phyloP scores from a whole-genome alignment of 1,284 basidiomycete genomes.

The Heterobasidion occidentale region DNA sequence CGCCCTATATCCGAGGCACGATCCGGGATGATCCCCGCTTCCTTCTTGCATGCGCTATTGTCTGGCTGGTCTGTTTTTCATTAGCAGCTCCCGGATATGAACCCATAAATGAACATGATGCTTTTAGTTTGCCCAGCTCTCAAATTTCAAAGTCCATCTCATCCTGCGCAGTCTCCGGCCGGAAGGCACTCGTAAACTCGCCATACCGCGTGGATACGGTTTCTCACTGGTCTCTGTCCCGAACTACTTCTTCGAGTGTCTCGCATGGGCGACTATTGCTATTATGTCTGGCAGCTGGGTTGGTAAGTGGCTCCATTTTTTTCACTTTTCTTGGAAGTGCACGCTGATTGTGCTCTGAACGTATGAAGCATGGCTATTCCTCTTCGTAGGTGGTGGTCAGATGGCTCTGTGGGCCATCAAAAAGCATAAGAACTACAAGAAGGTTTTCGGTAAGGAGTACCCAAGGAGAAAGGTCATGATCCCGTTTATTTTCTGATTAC shows the following conservation, averaged over 20 bases:
- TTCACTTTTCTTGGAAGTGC: not conserved
- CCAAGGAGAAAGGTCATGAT: conserved; percentile 79
- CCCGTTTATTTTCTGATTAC: conserved; percentile 56
- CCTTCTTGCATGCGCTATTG: conserved; percentile 55
- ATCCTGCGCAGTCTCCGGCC: conserved; percentile 81
- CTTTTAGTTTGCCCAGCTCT: conserved; percentile 74
- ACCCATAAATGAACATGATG: not conserved
- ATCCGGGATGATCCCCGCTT: conserved; percentile 62
- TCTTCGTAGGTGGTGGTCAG: conserved; percentile 56
- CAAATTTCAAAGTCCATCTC: conserved; percentile 81
- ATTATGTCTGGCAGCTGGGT: conserved; percentile 76
- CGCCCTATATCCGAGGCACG: conserved; percentile 60
- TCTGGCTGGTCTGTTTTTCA: conserved; percentile 66
- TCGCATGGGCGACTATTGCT: conserved; percentile 73
- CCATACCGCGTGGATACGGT: conserved; percentile 82
- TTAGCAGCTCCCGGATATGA: not conserved
- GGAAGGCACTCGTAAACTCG: conserved; percentile 71
- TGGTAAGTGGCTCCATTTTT: conserved; percentile 38
- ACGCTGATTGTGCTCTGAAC: conserved; percentile 1
- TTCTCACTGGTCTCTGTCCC: conserved; percentile 85
- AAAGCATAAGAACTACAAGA: conserved; percentile 89
- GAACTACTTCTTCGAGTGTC: conserved; percentile 91
- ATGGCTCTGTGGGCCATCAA: conserved; percentile 91
- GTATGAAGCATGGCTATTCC: conserved; percentile 62
- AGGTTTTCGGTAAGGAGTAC: conserved; percentile 87